phyloP scores from a whole-genome alignment of 2,329 filamentous ascomycete species.

The Sclerotinia minor region DNA sequence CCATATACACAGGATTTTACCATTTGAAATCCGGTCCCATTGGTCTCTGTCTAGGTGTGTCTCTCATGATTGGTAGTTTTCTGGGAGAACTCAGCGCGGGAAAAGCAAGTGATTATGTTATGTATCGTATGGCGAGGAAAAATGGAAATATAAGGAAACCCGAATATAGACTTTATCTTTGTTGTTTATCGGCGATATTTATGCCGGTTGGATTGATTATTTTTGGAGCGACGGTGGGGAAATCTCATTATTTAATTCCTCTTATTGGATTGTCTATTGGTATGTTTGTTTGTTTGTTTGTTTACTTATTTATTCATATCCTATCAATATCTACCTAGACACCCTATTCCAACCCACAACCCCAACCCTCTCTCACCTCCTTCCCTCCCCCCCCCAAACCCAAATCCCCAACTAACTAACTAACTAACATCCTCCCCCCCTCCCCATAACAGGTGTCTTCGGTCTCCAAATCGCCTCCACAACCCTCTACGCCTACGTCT shows the following conservation, averaged over 20 bases:
- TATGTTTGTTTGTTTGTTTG: constrained; percentile 7
- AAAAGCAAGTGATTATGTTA: constrained; percentile 33
- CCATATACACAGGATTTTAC: constrained; percentile 38
- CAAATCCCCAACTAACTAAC: constrained; percentile 33
- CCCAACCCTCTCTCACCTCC: not conserved
- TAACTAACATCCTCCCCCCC: not conserved
- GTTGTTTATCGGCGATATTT: constrained; percentile 34
- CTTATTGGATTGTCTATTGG: constrained; percentile 36
- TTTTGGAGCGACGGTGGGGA: constrained; percentile 37
- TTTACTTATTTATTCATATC: not conserved
- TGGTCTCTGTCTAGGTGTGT: constrained; percentile 36
- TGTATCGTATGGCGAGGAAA: constrained; percentile 32
- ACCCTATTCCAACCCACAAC: not conserved
- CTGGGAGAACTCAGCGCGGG: constrained; percentile 39
- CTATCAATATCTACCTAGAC: not conserved
- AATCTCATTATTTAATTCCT: constrained; percentile 30
- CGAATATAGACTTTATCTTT: constrained; percentile 38
- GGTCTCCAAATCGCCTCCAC: constrained; percentile 38
- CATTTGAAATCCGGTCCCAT: constrained; percentile 35
- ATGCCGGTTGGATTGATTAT: constrained; percentile 39
- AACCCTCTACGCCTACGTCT: constrained; percentile 37
- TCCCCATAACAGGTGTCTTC: constrained; percentile 29
- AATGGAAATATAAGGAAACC: constrained; percentile 35
- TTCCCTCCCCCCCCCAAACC: constrained; percentile 29
- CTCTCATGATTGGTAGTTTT: constrained; percentile 35